A percentile compares a stretch with the other conserved stretches of the same genome.
These are phyloP conservation scores for Colletotrichum lentis DNA, from an alignment of 2,329 filamentous ascomycete genomes.

Conservation along the genomic window DNA sequence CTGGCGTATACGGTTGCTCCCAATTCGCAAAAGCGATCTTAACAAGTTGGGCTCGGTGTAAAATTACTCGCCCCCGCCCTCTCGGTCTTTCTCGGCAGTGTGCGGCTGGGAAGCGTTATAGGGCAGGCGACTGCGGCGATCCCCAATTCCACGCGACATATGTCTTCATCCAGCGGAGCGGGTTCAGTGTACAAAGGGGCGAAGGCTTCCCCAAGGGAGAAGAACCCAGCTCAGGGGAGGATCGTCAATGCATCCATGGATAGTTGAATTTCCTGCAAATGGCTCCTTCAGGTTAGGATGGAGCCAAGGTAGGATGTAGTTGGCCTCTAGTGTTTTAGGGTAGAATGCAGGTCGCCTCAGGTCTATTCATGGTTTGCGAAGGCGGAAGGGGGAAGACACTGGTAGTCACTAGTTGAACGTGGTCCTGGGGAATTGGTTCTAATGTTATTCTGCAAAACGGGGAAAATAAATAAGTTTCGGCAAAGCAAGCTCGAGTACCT, in stretches of 20 bases:
- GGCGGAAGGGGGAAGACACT: slow-evolving; percentile 23
- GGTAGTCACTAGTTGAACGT: slow-evolving; percentile 33
- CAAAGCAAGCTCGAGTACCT: neutral
- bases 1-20: slow-evolving; percentile 38
- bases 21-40: slow-evolving; percentile 34
- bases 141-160: slow-evolving; percentile 16
- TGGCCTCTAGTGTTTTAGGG: slow-evolving; percentile 18
- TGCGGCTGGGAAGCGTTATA: slow-evolving; percentile 29
- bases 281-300: slow-evolving; percentile 29
- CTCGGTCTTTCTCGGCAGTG: slow-evolving; percentile 2
- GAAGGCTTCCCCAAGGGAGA: slow-evolving; percentile 14
- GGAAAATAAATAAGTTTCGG: neutral
- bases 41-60: slow-evolving; percentile 34
- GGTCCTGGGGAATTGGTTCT: slow-evolving; percentile 30
- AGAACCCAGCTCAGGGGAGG: slow-evolving; percentile 14
- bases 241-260: slow-evolving; percentile 9
- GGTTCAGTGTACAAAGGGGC: slow-evolving; percentile 33
- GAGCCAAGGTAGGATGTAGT: slow-evolving; percentile 32
- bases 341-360: slow-evolving; percentile 18
- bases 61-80: slow-evolving; percentile 30
- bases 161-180: slow-evolving; percentile 18
- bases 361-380: slow-evolving; percentile 23
- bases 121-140: slow-evolving; percentile 14
- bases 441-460: slow-evolving; percentile 25
- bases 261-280: slow-evolving; percentile 17